Percentiles rank a stretch among this genome's conserved stretches.
These are phyloP conservation scores for Aspergillus coremiiformis DNA, from an alignment of 495 filamentous ascomycete species.

Conservation along the genomic window DNA sequence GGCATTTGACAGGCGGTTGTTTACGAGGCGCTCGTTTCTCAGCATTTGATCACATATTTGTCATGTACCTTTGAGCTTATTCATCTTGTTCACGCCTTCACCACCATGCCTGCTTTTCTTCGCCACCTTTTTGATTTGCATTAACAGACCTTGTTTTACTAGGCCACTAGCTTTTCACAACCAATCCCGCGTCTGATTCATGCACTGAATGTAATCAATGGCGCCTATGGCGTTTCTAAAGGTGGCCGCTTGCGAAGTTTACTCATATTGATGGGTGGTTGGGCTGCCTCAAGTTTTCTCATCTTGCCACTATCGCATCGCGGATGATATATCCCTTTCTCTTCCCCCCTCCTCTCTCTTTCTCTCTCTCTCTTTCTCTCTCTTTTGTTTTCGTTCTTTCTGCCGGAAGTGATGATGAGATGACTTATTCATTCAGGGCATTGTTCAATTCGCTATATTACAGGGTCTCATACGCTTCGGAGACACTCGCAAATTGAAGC, in stretches of 20 bases:
- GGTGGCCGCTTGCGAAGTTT: conserved; percentile 22
- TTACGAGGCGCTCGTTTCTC: conserved; percentile 8
- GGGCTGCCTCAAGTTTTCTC: background rate
- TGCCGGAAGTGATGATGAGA: conserved; percentile 18
- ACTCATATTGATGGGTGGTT: background rate
- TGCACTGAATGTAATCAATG: conserved; percentile 26
- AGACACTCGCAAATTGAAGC: conserved; percentile 3
- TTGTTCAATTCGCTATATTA: conserved; percentile 1
- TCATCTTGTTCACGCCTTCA: conserved; percentile 9
- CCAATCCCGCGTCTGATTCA: conserved; percentile 9
- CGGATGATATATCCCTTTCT: background rate
- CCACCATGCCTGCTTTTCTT: background rate
- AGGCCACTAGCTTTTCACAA: conserved; percentile 4
- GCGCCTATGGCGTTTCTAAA: conserved; percentile 33
- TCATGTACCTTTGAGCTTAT: conserved; percentile 16
- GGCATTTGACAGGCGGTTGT: conserved; percentile 20
- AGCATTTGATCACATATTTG: conserved; percentile 16
- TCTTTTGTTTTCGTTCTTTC: background rate
- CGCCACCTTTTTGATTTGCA: conserved; percentile 3
- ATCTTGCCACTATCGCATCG: too few species aligned
- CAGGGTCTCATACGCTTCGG: background rate
- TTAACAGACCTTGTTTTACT: background rate
- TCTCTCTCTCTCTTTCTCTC: conserved; percentile 1
- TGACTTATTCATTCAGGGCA: conserved; percentile 8
- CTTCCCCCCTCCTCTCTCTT: background rate